Conservation (phyloP, 2,329 filamentous ascomycete species). For the Beauveria asiatica region DNA sequence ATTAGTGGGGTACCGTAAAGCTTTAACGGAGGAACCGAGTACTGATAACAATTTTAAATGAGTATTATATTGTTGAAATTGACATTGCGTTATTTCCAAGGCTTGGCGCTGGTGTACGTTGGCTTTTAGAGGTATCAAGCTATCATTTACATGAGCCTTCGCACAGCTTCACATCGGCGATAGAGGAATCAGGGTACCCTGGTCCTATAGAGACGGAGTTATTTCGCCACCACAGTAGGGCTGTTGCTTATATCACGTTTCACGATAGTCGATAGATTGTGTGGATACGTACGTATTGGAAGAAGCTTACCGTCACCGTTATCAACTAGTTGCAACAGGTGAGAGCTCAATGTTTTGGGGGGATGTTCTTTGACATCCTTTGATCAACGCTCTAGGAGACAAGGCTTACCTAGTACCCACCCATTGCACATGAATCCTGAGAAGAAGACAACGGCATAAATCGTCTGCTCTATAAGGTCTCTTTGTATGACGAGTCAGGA, state of each 20-base stretch:
- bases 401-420: not conserved
- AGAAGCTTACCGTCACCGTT: not conserved
- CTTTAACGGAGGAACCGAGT: not conserved
- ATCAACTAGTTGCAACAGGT: not conserved
- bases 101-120: not conserved
- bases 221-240: not conserved
- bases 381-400: not conserved
- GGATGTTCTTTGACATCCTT: not conserved
- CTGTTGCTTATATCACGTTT: not conserved
- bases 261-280: too few species aligned
- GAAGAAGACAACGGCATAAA: not conserved
- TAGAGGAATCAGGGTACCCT: not conserved
- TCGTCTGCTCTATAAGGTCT: not conserved
- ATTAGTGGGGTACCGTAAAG: not conserved
- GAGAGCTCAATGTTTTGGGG: not conserved
- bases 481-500: not conserved
- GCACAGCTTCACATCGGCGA: not conserved
- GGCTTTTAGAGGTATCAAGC: not conserved
- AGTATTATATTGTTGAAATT: not conserved
- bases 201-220: not conserved
- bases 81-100: not conserved
- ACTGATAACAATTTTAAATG: not conserved
- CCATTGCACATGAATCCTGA: not conserved
- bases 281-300: not conserved
- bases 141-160: not conserved